Percentiles rank a stretch among this genome's conserved stretches.
Evolutionary conservation across 2,329 filamentous ascomycete species (phyloP).

Genomic region (Diaporthe vexans): DNA sequence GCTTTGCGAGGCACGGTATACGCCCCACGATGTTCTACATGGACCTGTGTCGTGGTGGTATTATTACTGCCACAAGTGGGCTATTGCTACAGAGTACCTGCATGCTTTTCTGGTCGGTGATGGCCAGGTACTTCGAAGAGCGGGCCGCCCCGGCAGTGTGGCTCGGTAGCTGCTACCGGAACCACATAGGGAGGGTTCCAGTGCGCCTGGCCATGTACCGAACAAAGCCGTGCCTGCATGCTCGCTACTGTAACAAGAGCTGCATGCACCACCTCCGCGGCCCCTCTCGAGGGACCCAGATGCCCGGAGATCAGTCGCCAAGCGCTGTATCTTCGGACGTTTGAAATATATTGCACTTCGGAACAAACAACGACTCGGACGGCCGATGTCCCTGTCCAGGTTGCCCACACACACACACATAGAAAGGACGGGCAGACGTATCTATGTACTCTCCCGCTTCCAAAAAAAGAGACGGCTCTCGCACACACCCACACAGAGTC

Average conservation of each 20-base stretch:
- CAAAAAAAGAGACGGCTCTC: slow-evolving; percentile 28
- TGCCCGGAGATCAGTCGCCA: slow-evolving; percentile 21
- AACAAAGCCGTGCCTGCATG: slow-evolving; percentile 22
- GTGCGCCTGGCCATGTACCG: slow-evolving; percentile 18
- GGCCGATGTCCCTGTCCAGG: slow-evolving; percentile 7
- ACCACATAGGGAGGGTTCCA: slow-evolving; percentile 17
- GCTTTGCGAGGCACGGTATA: background rate
- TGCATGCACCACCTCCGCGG: slow-evolving; percentile 17
- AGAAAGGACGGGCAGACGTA: background rate
- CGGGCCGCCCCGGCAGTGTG: slow-evolving; percentile 41
- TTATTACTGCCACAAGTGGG: background rate
- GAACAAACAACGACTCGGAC: slow-evolving; percentile 12
- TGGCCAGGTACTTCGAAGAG: slow-evolving; percentile 29
- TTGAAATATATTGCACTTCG: slow-evolving; percentile 27
- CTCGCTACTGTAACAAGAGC: slow-evolving; percentile 22
- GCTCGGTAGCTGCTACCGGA: slow-evolving; percentile 41
- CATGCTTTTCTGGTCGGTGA: slow-evolving; percentile 6
- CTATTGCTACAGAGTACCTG: slow-evolving; percentile 1
- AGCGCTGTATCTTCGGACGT: slow-evolving; percentile 23
- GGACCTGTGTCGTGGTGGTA: background rate
- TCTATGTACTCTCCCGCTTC: slow-evolving; percentile 26
- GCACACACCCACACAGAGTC: background rate
- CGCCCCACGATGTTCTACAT: background rate
- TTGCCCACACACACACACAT: background rate
- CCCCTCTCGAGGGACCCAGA: slow-evolving; percentile 29